Evolutionary conservation across 1,284 basidiomycete genomes (phyloP), one percentile per base, ranked within the genome.

Genomic region (Bondarzewia mesenterica): DNA sequence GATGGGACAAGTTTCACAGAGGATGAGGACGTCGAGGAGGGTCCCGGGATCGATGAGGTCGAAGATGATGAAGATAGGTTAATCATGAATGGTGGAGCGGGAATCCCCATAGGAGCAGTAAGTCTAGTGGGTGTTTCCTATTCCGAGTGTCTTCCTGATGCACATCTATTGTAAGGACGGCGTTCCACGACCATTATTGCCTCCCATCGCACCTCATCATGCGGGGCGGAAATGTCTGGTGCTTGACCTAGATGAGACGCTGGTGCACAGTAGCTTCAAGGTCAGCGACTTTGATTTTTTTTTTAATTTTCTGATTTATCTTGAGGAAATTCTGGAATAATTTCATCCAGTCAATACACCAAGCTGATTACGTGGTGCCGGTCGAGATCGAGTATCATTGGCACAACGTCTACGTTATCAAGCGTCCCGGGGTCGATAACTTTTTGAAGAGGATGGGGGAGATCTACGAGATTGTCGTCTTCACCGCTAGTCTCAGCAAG

Each of bases 341-440:
- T 47, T 47, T 44, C 47, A 36, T 56, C 10, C 63, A 95, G 93
- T 89, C 93, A 56, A 91, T 97, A 60, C 90, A 88, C 54, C 86
- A 93, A 58, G 93, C 95, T 32, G 96, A 99, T 70, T 99, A 94
- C 65, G 90, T 99, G 53, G 95, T 99, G 0, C 96, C 96, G 1
- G 95, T 99, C 42, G 96, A 99, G 69, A 99, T 99, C 56, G 96
- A 99, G 63, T 93, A 91, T 54, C 85, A 95, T 58, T 91, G 89
- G 74, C 95, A 99, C 67, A 98, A 98, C 60, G 93, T 99, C 52
- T 98, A 99, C 68, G 96, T 99, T 38, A 93, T 99, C 68, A 99
- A 99, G 70, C 85, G 95, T 42, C 95, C 95, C 2, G 95, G 95
- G 7, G 96, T 99, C 22, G 95, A 99, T 69, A 86, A 85, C 62